A percentile compares a stretch with the other conserved stretches of the same genome.
phyloP scores from a whole-genome alignment of 1,284 basidiomycete species.

The Irpex sp. region DNA sequence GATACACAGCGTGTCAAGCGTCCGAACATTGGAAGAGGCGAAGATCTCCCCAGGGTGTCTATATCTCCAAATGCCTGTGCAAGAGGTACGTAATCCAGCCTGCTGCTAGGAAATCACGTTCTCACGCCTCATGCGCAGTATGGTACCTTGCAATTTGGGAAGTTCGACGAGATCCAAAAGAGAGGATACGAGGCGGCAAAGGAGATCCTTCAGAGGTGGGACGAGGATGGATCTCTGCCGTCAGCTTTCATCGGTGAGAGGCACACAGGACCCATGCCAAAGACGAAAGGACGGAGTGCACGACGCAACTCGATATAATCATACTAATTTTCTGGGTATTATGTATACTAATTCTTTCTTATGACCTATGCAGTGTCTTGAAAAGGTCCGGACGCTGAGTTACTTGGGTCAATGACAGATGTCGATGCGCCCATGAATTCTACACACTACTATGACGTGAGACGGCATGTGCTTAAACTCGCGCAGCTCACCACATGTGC shows the following conservation, averaged over 20 bases:
- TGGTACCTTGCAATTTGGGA: constrained; percentile 75
- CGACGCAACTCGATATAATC: constrained; percentile 67
- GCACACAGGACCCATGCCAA: constrained; percentile 39
- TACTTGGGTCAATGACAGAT: background rate
- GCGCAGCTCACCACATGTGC: too few species aligned
- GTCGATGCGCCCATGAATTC: background rate
- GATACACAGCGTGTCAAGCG: constrained; percentile 80
- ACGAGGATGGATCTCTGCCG: constrained; percentile 79
- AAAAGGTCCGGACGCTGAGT: background rate
- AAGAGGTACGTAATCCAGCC: constrained; percentile 51
- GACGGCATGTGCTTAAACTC: background rate
- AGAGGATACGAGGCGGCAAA: constrained; percentile 81
- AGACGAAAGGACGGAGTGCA: constrained; percentile 70
- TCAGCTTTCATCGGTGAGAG: constrained; percentile 60
- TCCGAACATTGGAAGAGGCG: constrained; percentile 92
- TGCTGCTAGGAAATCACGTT: background rate
- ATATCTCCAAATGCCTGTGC: constrained; percentile 95
- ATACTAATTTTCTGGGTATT: background rate
- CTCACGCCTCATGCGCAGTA: constrained; percentile 43
- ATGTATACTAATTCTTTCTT: background rate
- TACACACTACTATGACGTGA: background rate
- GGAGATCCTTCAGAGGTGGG: constrained; percentile 75
- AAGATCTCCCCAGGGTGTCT: constrained; percentile 86
- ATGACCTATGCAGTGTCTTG: background rate
- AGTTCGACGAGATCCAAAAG: constrained; percentile 81